Evolutionary conservation across 2,329 filamentous ascomycete species (phyloP), one percentile per base, ranked within the genome.

Genomic region (Pyricularia grisea): DNA sequence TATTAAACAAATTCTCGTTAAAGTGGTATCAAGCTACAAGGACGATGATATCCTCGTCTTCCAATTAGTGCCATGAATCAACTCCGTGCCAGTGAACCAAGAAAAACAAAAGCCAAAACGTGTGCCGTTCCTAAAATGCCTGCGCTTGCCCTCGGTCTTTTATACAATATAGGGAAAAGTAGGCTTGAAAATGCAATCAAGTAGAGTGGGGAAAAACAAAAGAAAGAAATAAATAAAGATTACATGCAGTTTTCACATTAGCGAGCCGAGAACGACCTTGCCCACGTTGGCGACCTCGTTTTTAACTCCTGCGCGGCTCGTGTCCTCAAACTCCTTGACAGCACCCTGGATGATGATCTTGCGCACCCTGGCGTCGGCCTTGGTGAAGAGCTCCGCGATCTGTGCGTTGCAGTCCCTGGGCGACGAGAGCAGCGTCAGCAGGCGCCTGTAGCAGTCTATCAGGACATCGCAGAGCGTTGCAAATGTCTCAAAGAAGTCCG

Each of bases 401-500:
- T 83, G 79, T 0, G 88, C 85, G 4, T 84, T 87, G 75, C 92
- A 95, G 67, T 91, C 86, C 30, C 90, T 87, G 0, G 94, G 90
- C 2, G 88, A 88, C n/a, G 89, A 85, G 27, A 98, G 83, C 70
- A 99, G 82, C 63, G 83, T 84, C 74, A 96, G 82, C 31, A 99
- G 87, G 68, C 89, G 88, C 50, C 89, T 88, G 80, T 99, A 99
- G 75, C 90, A 92, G 78, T 98, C 95, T 74, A 97, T 96, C 71
- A 99, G 82, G 3, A 97, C 92, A 76, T 99, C 95, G 81, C 95
- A 98, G 7, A 99, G 84, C 14, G 95, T 97, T 17, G 93, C 91
- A 80, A 98, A 98, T 0, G 94, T 97, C 81, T 96, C 93, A 78
- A 94, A 95, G 75, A 97, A 99, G 79, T 99, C 95, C 0, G 95